Percentiles rank a stretch among this genome's conserved stretches.
Evolutionary conservation across 1,284 basidiomycete species (phyloP).

Genomic region (Malassezia furfur): DNA sequence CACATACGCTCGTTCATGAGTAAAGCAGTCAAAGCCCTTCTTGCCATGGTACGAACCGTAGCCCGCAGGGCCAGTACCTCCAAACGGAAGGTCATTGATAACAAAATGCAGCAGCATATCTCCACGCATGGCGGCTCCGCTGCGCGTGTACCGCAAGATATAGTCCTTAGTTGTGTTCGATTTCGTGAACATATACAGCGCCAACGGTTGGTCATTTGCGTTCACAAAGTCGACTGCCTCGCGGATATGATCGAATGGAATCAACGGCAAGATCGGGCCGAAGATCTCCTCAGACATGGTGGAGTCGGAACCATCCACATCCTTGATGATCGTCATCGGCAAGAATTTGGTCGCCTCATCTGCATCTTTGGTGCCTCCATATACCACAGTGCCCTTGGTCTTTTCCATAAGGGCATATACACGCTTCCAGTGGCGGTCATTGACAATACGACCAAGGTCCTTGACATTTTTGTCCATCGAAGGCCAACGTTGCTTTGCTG

Average conservation of each 20-base stretch:
- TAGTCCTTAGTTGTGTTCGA: constrained; percentile 58
- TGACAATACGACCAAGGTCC: constrained; percentile 55
- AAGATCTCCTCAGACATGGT: constrained; percentile 66
- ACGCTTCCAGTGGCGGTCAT: constrained; percentile 56
- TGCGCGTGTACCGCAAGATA: constrained; percentile 44
- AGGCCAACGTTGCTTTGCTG: constrained; percentile 49
- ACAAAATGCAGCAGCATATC: constrained; percentile 52
- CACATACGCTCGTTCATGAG: constrained; percentile 51
- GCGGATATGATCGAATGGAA: constrained; percentile 56
- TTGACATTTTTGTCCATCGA: constrained; percentile 50
- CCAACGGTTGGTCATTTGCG: constrained; percentile 61
- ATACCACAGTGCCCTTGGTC: constrained; percentile 62
- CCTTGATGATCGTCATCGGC: constrained; percentile 59
- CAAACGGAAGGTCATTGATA: constrained; percentile 55
- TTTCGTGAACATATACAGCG: constrained; percentile 65
- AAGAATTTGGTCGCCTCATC: constrained; percentile 59
- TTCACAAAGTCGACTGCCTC: constrained; percentile 46
- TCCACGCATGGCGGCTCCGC: constrained; percentile 26
- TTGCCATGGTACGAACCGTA: constrained; percentile 53
- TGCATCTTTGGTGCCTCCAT: constrained; percentile 57
- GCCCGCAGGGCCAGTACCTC: constrained; percentile 50
- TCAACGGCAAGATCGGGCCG: constrained; percentile 65
- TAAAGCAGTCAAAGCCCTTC: constrained; percentile 53
- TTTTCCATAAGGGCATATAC: constrained; percentile 59
- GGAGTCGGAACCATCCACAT: constrained; percentile 56